Conservation (phyloP, 192 early-diverging fungal species). For the Podila minutissima region DNA sequence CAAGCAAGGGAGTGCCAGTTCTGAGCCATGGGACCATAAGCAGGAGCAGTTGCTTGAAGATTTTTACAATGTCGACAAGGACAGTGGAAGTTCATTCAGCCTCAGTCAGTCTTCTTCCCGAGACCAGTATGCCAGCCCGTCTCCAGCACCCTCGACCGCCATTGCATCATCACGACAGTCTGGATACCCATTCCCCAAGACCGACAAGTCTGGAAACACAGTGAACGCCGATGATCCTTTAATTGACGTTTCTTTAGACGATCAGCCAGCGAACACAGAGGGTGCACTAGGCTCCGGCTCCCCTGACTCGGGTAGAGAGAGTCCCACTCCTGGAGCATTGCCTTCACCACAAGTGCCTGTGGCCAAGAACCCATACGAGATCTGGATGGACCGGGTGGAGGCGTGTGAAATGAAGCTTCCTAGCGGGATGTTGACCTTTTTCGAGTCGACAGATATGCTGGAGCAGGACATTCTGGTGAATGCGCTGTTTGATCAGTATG, state of each 20-base stretch:
- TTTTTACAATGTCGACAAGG: background rate
- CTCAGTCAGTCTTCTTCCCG: background rate
- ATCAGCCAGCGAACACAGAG: background rate
- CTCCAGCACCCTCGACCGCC: too few relatives aligned
- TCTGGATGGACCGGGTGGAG: conserved; percentile 10
- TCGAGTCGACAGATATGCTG: conserved; percentile 7
- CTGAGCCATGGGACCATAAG: too few relatives aligned
- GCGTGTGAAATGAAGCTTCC: conserved; percentile 1
- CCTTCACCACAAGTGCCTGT: background rate
- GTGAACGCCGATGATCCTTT: background rate
- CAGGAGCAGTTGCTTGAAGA: background rate
- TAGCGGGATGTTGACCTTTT: conserved; percentile 13
- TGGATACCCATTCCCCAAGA: too few relatives aligned
- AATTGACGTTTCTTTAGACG: background rate
- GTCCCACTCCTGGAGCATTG: conserved; percentile 2
- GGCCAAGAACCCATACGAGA: conserved; percentile 13
- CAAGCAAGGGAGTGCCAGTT: too few relatives aligned
- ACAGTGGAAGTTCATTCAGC: background rate
- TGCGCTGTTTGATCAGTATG: conserved; percentile 8
- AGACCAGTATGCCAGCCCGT: background rate
- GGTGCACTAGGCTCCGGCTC: background rate
- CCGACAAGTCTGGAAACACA: too few relatives aligned
- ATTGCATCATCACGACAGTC: too few relatives aligned
- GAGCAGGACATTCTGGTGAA: conserved; percentile 6
- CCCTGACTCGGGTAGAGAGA: background rate